Percentiles rank a stretch among this genome's conserved stretches.
Evolutionary conservation across 805 yeast species (phyloP).

Genomic region (Wickerhamomyces strasburgensis): DNA sequence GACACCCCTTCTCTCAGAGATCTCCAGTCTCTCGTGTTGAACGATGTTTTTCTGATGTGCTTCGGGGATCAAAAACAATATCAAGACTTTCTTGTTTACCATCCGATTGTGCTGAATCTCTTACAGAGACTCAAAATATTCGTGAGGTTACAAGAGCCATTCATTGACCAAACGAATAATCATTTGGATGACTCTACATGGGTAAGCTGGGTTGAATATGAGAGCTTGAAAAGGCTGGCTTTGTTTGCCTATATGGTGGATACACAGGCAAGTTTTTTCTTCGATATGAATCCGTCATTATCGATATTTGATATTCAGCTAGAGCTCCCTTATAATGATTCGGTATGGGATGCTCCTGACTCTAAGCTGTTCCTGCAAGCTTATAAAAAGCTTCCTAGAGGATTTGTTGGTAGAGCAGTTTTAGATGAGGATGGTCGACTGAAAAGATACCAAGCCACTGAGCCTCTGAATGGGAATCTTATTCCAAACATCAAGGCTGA

Average conservation of each 20-base stretch:
- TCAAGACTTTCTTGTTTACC: slow-evolving; percentile 17
- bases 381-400: slow-evolving; percentile 27
- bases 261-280: slow-evolving; percentile 34
- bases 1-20: slow-evolving; percentile 17
- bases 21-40: slow-evolving; percentile 24
- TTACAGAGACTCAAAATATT: slow-evolving; percentile 18
- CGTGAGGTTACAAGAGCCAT: slow-evolving; percentile 12
- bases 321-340: slow-evolving; percentile 42
- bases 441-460: background rate
- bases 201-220: slow-evolving; percentile 43
- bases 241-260: slow-evolving; percentile 39
- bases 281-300: slow-evolving; percentile 28
- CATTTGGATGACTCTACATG: slow-evolving; percentile 25
- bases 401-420: slow-evolving; percentile 9
- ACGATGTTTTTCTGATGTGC: slow-evolving; percentile 23
- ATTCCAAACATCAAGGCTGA: slow-evolving; percentile 27
- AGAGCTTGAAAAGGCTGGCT: slow-evolving; percentile 38
- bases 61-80: slow-evolving; percentile 22
- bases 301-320: slow-evolving; percentile 39
- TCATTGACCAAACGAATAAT: background rate
- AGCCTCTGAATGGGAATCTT: slow-evolving; percentile 14
- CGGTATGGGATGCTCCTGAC: slow-evolving; percentile 36
- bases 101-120: slow-evolving; percentile 20
- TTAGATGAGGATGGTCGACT: background rate
- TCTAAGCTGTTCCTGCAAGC: slow-evolving; percentile 22